phyloP scores from a whole-genome alignment of 371 early-diverging fungal genomes.

The Apophysomyces sp. region DNA sequence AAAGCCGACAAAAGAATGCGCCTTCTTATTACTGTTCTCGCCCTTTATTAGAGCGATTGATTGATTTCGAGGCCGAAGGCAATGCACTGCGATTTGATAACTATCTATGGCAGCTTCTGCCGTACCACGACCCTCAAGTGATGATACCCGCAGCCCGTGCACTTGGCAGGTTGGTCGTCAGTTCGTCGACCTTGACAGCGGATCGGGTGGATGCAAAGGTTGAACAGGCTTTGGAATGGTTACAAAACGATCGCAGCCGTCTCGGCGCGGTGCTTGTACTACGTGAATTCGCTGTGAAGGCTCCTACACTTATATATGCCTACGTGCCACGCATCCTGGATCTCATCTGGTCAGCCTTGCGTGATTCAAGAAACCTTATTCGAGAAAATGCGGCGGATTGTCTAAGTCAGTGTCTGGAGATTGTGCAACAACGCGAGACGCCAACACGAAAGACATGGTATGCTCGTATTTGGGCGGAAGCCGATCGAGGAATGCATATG shows the following conservation, averaged over 20 bases:
- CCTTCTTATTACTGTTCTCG: neutral
- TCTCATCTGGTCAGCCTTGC: conserved; percentile 83
- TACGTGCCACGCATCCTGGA: conserved; percentile 87
- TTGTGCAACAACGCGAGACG: conserved; percentile 83
- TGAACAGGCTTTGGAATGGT: conserved; percentile 87
- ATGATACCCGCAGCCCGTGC: conserved; percentile 84
- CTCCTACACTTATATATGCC: conserved; percentile 85
- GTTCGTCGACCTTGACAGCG: conserved; percentile 78
- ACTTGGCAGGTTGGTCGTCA: conserved; percentile 75
- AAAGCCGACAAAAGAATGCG: neutral
- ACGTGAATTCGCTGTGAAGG: conserved; percentile 78
- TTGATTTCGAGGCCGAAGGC: conserved; percentile 85
- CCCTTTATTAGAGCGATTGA: conserved; percentile 67
- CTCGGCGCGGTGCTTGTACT: conserved; percentile 89
- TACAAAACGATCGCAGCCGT: conserved; percentile 82
- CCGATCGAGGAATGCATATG: conserved; percentile 71
- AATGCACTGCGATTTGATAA: conserved; percentile 88
- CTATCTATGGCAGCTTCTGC: conserved; percentile 82
- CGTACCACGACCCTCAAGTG: conserved; percentile 80
- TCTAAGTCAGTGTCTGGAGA: conserved; percentile 78
- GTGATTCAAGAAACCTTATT: conserved; percentile 80
- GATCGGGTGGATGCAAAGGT: conserved; percentile 89
- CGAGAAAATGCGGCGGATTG: conserved; percentile 91
- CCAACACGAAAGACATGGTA: conserved; percentile 73
- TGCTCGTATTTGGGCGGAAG: conserved; percentile 83